Evolutionary conservation across 1,139 yeast species (phyloP).

Genomic region (Yamadazyma dendronema): DNA sequence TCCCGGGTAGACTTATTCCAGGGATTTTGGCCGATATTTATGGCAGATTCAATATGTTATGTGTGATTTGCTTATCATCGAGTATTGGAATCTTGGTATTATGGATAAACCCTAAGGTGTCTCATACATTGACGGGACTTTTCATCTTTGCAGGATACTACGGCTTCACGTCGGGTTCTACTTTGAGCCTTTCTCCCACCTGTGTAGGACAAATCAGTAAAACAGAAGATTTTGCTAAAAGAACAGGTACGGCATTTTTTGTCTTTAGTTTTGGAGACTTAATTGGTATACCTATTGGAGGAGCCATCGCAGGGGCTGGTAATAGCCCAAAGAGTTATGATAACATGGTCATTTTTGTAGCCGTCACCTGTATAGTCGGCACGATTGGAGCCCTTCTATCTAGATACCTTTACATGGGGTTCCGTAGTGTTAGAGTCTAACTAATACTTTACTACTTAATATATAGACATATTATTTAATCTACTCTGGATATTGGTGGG

Average conservation of each 20-base stretch:
- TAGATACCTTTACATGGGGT: slow-evolving; percentile 27
- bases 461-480: background rate
- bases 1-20: slow-evolving; percentile 46
- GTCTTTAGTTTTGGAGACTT: slow-evolving; percentile 33
- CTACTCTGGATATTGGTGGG: too few species aligned
- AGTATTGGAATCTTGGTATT: slow-evolving; percentile 40
- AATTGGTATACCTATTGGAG: slow-evolving; percentile 36
- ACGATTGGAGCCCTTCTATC: slow-evolving; percentile 25
- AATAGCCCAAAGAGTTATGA: slow-evolving; percentile 20
- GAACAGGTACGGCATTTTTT: slow-evolving; percentile 32
- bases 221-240: slow-evolving; percentile 43
- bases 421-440: slow-evolving; percentile 9
- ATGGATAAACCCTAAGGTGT: slow-evolving; percentile 42
- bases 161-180: slow-evolving; percentile 34
- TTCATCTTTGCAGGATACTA: slow-evolving; percentile 27
- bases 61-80: slow-evolving; percentile 34
- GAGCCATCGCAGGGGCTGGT: slow-evolving; percentile 28
- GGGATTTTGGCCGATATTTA: slow-evolving; percentile 49
- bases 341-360: slow-evolving; percentile 28
- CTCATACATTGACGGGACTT: slow-evolving; percentile 21
- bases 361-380: slow-evolving; percentile 24
- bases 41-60: slow-evolving; percentile 55
- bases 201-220: slow-evolving; percentile 63
- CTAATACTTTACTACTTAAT: too few species aligned
- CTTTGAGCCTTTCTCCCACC: slow-evolving; percentile 31